Evolutionary conservation across 2,329 filamentous ascomycete genomes (phyloP).

Genomic region (Fusarium decemcellulare): DNA sequence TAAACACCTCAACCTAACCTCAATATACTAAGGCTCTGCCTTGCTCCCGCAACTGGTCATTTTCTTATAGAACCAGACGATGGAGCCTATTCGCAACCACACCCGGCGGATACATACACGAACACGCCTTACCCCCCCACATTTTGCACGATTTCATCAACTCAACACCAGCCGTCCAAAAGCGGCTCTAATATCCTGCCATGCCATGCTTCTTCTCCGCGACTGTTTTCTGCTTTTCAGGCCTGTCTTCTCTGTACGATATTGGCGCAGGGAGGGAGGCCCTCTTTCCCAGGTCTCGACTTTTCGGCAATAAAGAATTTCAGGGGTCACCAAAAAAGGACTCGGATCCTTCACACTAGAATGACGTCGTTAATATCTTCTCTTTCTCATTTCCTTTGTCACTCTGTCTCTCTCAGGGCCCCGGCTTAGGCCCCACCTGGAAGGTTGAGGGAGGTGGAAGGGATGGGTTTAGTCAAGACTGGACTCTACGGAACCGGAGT

Average conservation of each 20-base stretch:
- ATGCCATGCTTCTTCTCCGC: slow-evolving; percentile 10
- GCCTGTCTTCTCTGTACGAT: slow-evolving; percentile 26
- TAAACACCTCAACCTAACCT: slow-evolving; percentile 40
- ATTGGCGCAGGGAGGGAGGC: slow-evolving; percentile 22
- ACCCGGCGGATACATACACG: slow-evolving; percentile 3
- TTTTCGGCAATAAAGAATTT: slow-evolving; percentile 22
- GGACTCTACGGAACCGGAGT: slow-evolving; percentile 37
- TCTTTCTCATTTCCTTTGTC: slow-evolving; percentile 30
- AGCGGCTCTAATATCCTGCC: slow-evolving; percentile 2
- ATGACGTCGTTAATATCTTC: slow-evolving; percentile 21
- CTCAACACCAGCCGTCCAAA: not conserved
- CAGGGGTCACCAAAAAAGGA: slow-evolving; percentile 24
- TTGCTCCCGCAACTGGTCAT: not conserved
- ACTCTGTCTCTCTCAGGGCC: slow-evolving; percentile 16
- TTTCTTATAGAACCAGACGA: not conserved
- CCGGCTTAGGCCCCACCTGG: slow-evolving; percentile 22
- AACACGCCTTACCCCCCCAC: not conserved
- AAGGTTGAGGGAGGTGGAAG: slow-evolving; percentile 25
- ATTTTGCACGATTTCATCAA: not conserved
- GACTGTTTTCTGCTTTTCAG: slow-evolving; percentile 15
- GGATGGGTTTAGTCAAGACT: slow-evolving; percentile 39
- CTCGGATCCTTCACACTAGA: slow-evolving; percentile 31
- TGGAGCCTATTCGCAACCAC: not conserved
- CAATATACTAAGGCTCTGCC: not conserved
- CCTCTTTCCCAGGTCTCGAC: slow-evolving; percentile 15